Evolutionary conservation across 768 basidiomycete genomes (phyloP), one percentile per base, ranked within the genome.

Genomic region (Suillus decipiens): DNA sequence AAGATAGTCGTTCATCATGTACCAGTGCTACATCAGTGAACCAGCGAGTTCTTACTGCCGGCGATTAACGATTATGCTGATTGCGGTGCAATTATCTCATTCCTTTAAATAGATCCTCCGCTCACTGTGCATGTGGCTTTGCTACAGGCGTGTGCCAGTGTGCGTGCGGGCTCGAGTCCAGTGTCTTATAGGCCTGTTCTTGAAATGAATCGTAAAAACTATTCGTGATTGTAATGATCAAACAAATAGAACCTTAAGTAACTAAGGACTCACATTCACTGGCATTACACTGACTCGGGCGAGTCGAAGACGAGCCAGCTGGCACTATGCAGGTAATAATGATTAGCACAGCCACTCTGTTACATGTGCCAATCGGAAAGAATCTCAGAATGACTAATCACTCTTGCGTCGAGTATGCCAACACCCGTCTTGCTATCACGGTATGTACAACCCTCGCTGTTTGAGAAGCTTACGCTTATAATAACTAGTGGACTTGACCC

Each of bases 401-500:
- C 22, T 24, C 22, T 7, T 39, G 42, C 31, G 45, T 59, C 39
- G 19, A 39, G 62, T 66, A 83, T 83, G 79, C 73, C 81, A n/a
- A 82, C 82, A 43, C 81, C 79, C 19, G 68, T 54, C 24, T 67
- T 77, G 22, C 64, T 76, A 62, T 76, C 75, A 60, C 76, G 75
- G 75, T 76, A 19, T 19, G 76, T 54, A 37, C 37, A 11, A 24
- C 28, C 24, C 12, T 9, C n/a, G 33, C 57, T 17, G 22, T 45
- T 51, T 28, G 53, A 66, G 65, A 58, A 69, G 62, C 12, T 14
- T 15, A 34, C 5, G 31, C 61, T 59, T 41, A 60, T n/a, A 12
- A 19, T 15, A 31, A 45, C 45, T 64, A 94, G 92, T 33, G 72
- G 82, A 1, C 68, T 92, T 5, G 93, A 95, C 74, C 86, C 89